Conservation (phyloP, 2,329 filamentous ascomycete genomes). For the Claviceps digitariae region DNA sequence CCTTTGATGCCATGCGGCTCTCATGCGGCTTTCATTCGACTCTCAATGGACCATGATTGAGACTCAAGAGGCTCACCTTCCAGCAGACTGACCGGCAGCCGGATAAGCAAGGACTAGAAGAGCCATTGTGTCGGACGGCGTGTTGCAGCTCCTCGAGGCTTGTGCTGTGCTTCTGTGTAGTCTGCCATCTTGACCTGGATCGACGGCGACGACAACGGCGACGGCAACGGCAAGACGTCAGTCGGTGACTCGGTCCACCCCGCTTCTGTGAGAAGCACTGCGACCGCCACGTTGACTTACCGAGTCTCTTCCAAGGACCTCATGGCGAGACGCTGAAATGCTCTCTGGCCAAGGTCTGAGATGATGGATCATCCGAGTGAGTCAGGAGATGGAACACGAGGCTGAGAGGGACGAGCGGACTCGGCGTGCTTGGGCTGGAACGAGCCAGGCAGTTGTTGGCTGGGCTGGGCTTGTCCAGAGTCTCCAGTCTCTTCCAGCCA, state of each 20-base stretch:
- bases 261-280: neutral
- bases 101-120: slow-evolving; percentile 49
- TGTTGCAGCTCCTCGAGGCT: slow-evolving; percentile 48
- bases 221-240: neutral
- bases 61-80: slow-evolving; percentile 46
- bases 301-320: slow-evolving; percentile 24
- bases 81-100: slow-evolving; percentile 81
- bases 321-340: slow-evolving; percentile 14
- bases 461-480: neutral
- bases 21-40: neutral
- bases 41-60: neutral
- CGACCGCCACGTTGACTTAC: slow-evolving; percentile 14
- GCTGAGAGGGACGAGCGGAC: neutral
- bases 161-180: slow-evolving; percentile 43
- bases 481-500: no score
- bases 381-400: no score
- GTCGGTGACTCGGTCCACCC: neutral
- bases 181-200: slow-evolving; percentile 52
- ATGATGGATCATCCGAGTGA: neutral
- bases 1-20: neutral
- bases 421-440: neutral
- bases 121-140: slow-evolving; percentile 47
- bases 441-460: neutral
- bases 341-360: neutral
- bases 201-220: neutral